phyloP scores from a whole-genome alignment of 2,329 filamentous ascomycete species.

The Ascochyta fabae region DNA sequence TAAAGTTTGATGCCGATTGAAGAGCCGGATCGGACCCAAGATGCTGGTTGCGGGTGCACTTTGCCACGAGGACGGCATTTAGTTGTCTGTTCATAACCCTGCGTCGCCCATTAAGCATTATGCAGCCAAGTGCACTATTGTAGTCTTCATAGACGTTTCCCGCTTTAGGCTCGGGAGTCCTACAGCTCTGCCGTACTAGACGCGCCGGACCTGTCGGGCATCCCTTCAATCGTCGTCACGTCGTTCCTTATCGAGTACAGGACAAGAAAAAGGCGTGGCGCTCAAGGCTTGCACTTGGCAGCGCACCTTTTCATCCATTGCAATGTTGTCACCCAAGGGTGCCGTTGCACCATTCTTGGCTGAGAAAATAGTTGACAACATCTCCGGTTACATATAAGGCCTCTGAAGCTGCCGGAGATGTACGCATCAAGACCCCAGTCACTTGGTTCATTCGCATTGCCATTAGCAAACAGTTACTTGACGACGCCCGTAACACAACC shows the following conservation, averaged over 20 bases:
- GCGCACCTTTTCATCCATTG: conserved; percentile 3
- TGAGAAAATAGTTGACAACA: not conserved
- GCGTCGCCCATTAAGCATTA: not conserved
- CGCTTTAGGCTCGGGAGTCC: not conserved
- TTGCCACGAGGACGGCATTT: not conserved
- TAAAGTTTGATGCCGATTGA: not conserved
- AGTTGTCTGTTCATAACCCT: no score
- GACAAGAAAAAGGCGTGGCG: conserved; percentile 1
- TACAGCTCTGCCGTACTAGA: not conserved
- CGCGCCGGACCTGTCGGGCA: not conserved
- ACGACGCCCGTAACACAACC: conserved; percentile 1
- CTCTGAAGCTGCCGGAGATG: conserved; percentile 14
- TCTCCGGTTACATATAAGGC: conserved; percentile 25
- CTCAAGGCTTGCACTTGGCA: conserved; percentile 14
- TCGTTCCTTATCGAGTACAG: conserved; percentile 12
- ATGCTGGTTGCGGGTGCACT: not conserved
- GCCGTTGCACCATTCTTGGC: conserved; percentile 30
- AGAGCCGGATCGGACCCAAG: not conserved
- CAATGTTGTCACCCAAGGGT: conserved; percentile 28
- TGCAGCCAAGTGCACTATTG: conserved; percentile 4
- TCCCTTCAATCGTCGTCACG: not conserved
- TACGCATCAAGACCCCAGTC: conserved; percentile 4
- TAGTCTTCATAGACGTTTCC: not conserved
- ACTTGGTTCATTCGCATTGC: conserved; percentile 9
- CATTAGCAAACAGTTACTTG: conserved; percentile 18